Evolutionary conservation across 2,329 filamentous ascomycete genomes (phyloP).

Genomic region (Paraphaeosphaeria minitans): DNA sequence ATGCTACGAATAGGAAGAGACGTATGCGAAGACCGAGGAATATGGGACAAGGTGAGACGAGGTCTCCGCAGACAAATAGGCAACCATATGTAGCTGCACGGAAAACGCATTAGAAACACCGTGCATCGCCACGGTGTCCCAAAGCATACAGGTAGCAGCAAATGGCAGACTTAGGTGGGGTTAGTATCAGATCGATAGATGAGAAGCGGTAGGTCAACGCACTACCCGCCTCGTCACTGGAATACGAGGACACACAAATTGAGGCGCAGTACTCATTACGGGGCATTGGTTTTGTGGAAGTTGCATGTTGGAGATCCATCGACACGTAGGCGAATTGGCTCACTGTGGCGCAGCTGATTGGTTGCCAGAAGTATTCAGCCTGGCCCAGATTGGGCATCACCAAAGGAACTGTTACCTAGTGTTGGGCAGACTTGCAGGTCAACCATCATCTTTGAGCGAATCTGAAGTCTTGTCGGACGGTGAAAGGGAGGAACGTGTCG

Average conservation of each 20-base stretch:
- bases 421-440: conserved; percentile 21
- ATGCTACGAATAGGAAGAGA: conserved; percentile 8
- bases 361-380: conserved; percentile 21
- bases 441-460: conserved; percentile 11
- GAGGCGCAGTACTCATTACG: conserved; percentile 6
- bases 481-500: neutral
- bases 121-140: conserved; percentile 16
- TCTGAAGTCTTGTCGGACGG: neutral
- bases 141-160: conserved; percentile 1
- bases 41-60: conserved; percentile 8
- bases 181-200: conserved; percentile 15
- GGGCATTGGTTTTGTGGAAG: conserved; percentile 10
- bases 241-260: neutral
- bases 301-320: conserved; percentile 22
- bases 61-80: conserved; percentile 3
- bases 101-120: conserved; percentile 1
- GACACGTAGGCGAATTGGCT: conserved; percentile 13
- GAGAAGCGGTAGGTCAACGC: conserved; percentile 1
- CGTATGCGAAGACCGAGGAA: neutral
- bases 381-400: conserved; percentile 23
- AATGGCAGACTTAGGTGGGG: conserved; percentile 9
- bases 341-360: conserved; percentile 30
- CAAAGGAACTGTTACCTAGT: conserved; percentile 9
- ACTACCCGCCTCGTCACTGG: conserved; percentile 8
- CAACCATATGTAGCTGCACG: conserved; percentile 10